Evolutionary conservation across 1,284 basidiomycete species (phyloP), one percentile per base, ranked within the genome.

Genomic region (Leccinum ponderosum): DNA sequence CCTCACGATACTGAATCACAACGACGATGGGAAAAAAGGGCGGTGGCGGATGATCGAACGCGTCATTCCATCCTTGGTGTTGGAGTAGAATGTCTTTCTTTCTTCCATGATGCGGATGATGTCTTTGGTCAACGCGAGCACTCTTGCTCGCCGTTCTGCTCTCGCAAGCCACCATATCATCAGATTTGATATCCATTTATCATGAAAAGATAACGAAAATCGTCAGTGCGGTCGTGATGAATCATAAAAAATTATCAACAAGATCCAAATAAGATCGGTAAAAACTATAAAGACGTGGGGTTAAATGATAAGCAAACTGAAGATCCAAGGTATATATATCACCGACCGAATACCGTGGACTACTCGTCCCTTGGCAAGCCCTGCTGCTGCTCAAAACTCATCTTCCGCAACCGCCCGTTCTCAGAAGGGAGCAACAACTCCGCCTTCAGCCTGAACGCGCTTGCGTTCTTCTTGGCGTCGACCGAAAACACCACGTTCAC

Each of bases 401-500:
- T 75, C 65, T 79, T 75, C 25, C 70, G 66, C 29, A 76, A 57
- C 62, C 76, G 72, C 8, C 82, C 80, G 64, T 80, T 78, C 61
- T 83, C 80, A 25, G 68, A 17, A 64, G 73, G 68, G 71, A 63
- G 63, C 58, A 62, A 66, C 33, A 64, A 56, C 60, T 62, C 73
- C 5, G 67, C 57, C 33, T 64, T 71, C 64, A 82, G 66, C 48
- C 73, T 75, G 31, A 76, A 71, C 44, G 74, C 73, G 60, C 81
- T 83, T 37, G 72, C 71, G 25, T 79, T 84, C 68, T 79, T 81
- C 68, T 78, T 81, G 5, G 74, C 76, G 60, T 82, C 80, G 29
- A 80, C 70, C 6, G 78, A 80, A 67, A 89, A 85, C 20, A 84
- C 81, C 20, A 79, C 76, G 54, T 83, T 77, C 27, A 86, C 81